Conservation (phyloP, 139 green algal genomes). For the Protoeuglena noctilucae region DNA sequence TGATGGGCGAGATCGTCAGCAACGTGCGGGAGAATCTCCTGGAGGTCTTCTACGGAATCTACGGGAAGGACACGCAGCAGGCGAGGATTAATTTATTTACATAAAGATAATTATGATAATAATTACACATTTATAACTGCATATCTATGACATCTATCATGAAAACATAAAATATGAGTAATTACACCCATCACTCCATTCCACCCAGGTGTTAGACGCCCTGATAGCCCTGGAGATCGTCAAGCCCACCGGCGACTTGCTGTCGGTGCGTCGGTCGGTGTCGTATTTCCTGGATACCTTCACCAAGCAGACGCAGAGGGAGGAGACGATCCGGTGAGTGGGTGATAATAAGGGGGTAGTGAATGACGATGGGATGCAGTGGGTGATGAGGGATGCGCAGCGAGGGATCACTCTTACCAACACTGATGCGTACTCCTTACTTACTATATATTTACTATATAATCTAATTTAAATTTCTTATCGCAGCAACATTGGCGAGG, state of each 20-base stretch:
- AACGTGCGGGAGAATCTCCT: constrained; percentile 14
- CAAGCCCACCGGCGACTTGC: constrained; percentile 28
- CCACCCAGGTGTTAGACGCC: constrained; percentile 28
- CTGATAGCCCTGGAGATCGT: constrained; percentile 57
- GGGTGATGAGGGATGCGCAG: too few species aligned
- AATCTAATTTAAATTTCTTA: too few species aligned
- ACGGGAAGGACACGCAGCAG: constrained; percentile 23
- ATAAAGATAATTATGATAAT: too few species aligned
- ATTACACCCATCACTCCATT: too few species aligned
- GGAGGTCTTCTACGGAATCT: constrained; percentile 32
- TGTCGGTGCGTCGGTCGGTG: constrained; percentile 43
- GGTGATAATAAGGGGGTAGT: too few species aligned
- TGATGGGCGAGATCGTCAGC: constrained; percentile 30
- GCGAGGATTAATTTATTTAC: neutral
- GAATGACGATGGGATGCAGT: neutral
- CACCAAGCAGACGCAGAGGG: constrained; percentile 38
- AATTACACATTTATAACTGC: too few species aligned
- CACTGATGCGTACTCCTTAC: too few species aligned
- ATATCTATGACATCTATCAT: too few species aligned
- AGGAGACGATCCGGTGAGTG: constrained; percentile 41
- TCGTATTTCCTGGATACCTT: constrained; percentile 60
- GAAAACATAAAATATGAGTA: too few species aligned
- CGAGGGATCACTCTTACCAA: too few species aligned
- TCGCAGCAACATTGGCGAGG: too few species aligned
- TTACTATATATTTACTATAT: too few species aligned